A percentile compares a stretch with the other conserved stretches of the same genome.
Evolutionary conservation across 805 yeast genomes (phyloP).

Genomic region (Candida gorgasii): DNA sequence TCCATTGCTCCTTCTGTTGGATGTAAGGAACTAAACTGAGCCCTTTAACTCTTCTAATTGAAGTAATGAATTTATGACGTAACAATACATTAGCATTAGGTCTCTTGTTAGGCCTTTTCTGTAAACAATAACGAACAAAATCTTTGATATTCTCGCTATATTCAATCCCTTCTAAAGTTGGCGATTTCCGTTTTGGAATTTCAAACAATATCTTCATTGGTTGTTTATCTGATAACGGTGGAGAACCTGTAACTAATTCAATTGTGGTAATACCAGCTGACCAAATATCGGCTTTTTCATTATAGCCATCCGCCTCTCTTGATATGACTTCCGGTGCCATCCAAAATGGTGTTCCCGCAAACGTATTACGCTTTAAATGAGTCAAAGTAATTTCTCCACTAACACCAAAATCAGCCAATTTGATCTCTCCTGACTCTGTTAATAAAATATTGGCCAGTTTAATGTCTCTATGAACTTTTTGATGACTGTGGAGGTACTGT

Average conservation of each 20-base stretch:
- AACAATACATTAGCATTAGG: conserved; percentile 62
- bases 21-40: conserved; percentile 37
- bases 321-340: conserved; percentile 97
- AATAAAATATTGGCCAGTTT: conserved; percentile 87
- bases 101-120: conserved; percentile 64
- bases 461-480: conserved; percentile 84
- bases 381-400: conserved; percentile 74
- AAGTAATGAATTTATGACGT: conserved; percentile 51
- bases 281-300: conserved; percentile 93
- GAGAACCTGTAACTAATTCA: conserved; percentile 79
- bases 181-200: conserved; percentile 68
- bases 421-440: conserved; percentile 67
- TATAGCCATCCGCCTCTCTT: conserved; percentile 56
- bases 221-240: conserved; percentile 72
- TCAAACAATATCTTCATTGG: conserved; percentile 76
- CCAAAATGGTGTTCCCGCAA: conserved; percentile 97
- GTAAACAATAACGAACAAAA: conserved; percentile 66
- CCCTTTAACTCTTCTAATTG: conserved; percentile 24
- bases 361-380: conserved; percentile 58
- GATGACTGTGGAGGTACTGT: conserved; percentile 70
- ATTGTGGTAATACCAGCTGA: conserved; percentile 90
- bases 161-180: conserved; percentile 47
- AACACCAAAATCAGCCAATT: conserved; percentile 92
- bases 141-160: conserved; percentile 57
- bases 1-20: conserved; percentile 38